These are phyloP conservation scores for Sclerotinia spermophila DNA, from an alignment of 2,329 filamentous ascomycete genomes.

Conservation along the genomic window DNA sequence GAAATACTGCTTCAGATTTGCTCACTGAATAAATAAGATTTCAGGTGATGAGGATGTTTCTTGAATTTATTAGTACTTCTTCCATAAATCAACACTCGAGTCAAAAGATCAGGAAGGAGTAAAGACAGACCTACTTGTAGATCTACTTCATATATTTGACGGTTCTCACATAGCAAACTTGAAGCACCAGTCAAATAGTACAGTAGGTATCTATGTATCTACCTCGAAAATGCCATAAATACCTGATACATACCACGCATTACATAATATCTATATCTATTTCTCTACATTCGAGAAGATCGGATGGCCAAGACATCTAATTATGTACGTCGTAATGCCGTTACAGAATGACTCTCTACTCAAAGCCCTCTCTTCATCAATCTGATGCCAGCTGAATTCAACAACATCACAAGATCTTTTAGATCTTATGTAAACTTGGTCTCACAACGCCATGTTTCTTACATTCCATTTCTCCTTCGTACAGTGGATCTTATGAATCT, in stretches of 20 bases:
- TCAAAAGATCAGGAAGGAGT: neutral
- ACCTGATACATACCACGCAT: neutral
- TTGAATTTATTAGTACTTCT: neutral
- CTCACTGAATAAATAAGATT: neutral
- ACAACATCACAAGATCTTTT: neutral
- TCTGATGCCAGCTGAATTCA: neutral
- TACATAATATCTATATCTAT: too few species aligned
- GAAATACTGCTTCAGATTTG: neutral
- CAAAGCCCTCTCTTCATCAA: neutral
- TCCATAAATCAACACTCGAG: neutral
- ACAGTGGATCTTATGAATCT: slow-evolving; percentile 7
- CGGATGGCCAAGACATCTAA: slow-evolving; percentile 5
- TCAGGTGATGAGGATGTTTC: neutral
- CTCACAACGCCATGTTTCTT: slow-evolving; percentile 7
- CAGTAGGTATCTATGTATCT: neutral
- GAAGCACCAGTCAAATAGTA: neutral
- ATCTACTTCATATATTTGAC: neutral
- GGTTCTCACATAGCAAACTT: neutral
- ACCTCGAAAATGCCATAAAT: neutral
- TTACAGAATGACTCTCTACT: neutral
- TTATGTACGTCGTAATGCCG: neutral
- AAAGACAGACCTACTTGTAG: neutral
- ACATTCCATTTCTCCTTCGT: neutral
- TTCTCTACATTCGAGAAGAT: neutral
- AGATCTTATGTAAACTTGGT: neutral